Evolutionary conservation across 202 grass and related monocot genomes (phyloP).

Genomic region (Carex arenaria): DNA sequence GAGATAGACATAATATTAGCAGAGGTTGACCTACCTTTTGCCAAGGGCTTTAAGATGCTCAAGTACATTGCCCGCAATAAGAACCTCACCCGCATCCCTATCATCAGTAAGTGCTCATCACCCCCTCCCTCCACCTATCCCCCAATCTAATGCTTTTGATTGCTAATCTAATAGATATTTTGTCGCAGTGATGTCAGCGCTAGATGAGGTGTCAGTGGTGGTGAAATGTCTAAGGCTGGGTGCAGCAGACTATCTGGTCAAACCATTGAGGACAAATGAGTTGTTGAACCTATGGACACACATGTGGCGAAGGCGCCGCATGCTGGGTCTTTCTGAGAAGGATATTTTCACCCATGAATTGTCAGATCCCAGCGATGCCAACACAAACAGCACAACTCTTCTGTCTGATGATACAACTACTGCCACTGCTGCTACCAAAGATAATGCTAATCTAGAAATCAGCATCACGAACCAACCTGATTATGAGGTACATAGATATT

Average conservation of each 20-base stretch:
- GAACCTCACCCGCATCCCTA: conserved; percentile 74
- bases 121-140: neutral
- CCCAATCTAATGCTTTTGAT: neutral
- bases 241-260: conserved; percentile 86
- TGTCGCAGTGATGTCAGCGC: conserved; percentile 77
- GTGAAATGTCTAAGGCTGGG: conserved; percentile 91
- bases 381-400: conserved; percentile 80
- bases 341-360: conserved; percentile 57
- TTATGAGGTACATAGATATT: conserved; percentile 43
- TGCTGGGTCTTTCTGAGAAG: conserved; percentile 81
- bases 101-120: conserved; percentile 64
- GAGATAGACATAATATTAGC: conserved; percentile 92
- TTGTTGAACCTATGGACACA: conserved; percentile 94
- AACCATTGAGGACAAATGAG: conserved; percentile 86
- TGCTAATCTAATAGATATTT: neutral
- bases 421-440: conserved; percentile 63
- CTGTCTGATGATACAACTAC: conserved; percentile 74
- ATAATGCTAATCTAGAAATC: conserved; percentile 40
- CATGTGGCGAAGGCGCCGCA: conserved; percentile 75
- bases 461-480: conserved; percentile 49
- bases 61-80: conserved; percentile 90
- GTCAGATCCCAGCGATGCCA: conserved; percentile 85
- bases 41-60: conserved; percentile 93
- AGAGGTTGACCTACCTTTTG: conserved; percentile 76
- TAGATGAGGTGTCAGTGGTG: conserved; percentile 86